These are phyloP conservation scores for Buxus sempervirens DNA, from an alignment of 164 flowering plant species.

Conservation along the genomic window DNA sequence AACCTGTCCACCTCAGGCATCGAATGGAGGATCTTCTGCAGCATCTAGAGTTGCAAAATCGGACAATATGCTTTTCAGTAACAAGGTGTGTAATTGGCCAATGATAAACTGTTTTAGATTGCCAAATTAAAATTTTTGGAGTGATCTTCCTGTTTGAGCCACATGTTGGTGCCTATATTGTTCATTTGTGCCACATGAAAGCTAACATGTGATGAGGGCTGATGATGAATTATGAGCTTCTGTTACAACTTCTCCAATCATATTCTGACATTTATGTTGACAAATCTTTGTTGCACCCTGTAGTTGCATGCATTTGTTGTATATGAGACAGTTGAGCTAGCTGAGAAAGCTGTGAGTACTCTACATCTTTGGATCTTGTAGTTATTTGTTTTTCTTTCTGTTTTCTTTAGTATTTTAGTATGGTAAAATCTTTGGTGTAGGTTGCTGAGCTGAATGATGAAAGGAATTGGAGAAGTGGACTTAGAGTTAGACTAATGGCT, in stretches of 20 bases:
- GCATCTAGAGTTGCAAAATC: conserved; percentile 64
- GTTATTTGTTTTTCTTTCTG: background rate
- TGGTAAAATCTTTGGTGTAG: conserved; percentile 27
- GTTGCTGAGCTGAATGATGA: conserved; percentile 78
- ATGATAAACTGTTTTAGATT: background rate
- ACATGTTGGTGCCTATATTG: background rate
- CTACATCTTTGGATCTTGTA: background rate
- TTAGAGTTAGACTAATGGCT: conserved; percentile 67
- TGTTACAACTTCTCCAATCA: too few species aligned
- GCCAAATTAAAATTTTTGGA: background rate
- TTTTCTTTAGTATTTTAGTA: background rate
- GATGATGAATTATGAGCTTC: too few species aligned
- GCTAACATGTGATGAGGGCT: background rate
- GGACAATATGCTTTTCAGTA: conserved; percentile 53
- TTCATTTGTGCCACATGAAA: background rate
- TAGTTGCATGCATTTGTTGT: conserved; percentile 99
- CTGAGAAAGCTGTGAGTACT: conserved; percentile 90
- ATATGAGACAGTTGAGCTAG: conserved; percentile 75
- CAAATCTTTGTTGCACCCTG: conserved; percentile 16
- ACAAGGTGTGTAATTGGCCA: conserved; percentile 58
- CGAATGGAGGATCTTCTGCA: conserved; percentile 56
- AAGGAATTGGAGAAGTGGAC: conserved; percentile 88
- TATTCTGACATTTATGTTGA: background rate
- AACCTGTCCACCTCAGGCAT: conserved; percentile 81
- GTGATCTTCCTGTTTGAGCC: background rate